Conservation (phyloP, 331 rosid genomes). For the Pyracantha coccinea region DNA sequence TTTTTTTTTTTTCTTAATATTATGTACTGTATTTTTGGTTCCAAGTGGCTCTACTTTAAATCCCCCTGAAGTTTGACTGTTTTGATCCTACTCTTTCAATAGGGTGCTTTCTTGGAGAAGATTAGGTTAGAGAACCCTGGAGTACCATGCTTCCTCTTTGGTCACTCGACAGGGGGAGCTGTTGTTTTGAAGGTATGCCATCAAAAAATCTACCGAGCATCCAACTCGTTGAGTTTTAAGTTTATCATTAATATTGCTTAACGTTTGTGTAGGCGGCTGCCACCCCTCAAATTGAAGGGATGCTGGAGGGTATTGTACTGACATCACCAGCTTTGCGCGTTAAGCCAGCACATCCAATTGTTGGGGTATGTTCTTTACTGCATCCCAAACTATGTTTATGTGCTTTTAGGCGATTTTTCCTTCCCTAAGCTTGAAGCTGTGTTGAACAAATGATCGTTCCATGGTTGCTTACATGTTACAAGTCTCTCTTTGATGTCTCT, state of each 20-base stretch:
- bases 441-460: neutral
- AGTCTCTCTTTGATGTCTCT: neutral
- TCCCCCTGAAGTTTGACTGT: neutral
- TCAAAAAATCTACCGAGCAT: neutral
- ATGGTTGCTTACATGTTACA: neutral
- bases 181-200: conserved; percentile 76
- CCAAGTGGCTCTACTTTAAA: neutral
- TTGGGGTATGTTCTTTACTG: conserved; percentile 50
- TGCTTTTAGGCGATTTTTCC: neutral
- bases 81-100: conserved; percentile 7
- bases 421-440: neutral
- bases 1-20: neutral
- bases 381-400: neutral
- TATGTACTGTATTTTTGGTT: neutral
- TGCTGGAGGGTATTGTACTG: conserved; percentile 78
- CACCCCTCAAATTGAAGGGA: conserved; percentile 41
- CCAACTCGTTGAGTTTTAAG: neutral
- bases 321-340: conserved; percentile 96
- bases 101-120: conserved; percentile 89
- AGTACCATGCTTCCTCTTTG: conserved; percentile 91
- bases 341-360: conserved; percentile 93
- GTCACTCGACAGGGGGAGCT: conserved; percentile 98
- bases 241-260: neutral
- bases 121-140: conserved; percentile 81
- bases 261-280: conserved; percentile 57